phyloP scores from a whole-genome alignment of 2,329 filamentous ascomycete genomes.

The Lachnellula occidentalis region DNA sequence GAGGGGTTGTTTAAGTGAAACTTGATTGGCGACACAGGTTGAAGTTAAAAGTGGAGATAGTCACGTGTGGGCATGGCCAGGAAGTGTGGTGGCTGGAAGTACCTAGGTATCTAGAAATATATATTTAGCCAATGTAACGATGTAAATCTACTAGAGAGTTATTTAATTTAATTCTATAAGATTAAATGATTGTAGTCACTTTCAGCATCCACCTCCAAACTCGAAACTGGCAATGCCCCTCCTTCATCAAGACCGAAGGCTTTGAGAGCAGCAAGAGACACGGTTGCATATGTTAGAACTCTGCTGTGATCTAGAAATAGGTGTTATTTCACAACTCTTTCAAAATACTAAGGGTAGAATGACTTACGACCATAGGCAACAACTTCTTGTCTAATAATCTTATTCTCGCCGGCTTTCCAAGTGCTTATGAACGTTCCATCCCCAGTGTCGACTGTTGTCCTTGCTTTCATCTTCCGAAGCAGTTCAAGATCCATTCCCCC shows the following conservation, averaged over 20 bases:
- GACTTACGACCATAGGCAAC: constrained; percentile 30
- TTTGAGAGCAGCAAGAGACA: constrained; percentile 59
- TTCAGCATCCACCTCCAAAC: background rate
- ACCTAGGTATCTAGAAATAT: too few species aligned
- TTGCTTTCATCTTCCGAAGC: constrained; percentile 28
- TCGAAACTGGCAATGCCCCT: constrained; percentile 12
- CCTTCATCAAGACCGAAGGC: constrained; percentile 48
- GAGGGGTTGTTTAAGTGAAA: constrained; percentile 7
- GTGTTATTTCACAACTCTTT: background rate
- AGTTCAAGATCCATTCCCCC: constrained; percentile 27
- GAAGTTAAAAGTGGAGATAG: background rate
- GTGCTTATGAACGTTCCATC: constrained; percentile 30
- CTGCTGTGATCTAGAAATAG: constrained; percentile 57
- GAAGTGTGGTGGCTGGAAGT: too few species aligned
- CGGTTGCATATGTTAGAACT: constrained; percentile 59
- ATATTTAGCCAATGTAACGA: too few species aligned
- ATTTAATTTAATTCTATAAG: too few species aligned
- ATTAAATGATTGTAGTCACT: too few species aligned
- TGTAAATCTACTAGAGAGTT: too few species aligned
- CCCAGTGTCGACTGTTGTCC: constrained; percentile 28
- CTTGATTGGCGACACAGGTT: background rate
- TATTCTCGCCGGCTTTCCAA: constrained; percentile 28
- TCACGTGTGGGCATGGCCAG: background rate
- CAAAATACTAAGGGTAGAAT: background rate
- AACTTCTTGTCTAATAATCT: constrained; percentile 31